Base-by-base conservation (phyloP, 2,329 filamentous ascomycete species). In the Alternaria consortialis region DNA sequence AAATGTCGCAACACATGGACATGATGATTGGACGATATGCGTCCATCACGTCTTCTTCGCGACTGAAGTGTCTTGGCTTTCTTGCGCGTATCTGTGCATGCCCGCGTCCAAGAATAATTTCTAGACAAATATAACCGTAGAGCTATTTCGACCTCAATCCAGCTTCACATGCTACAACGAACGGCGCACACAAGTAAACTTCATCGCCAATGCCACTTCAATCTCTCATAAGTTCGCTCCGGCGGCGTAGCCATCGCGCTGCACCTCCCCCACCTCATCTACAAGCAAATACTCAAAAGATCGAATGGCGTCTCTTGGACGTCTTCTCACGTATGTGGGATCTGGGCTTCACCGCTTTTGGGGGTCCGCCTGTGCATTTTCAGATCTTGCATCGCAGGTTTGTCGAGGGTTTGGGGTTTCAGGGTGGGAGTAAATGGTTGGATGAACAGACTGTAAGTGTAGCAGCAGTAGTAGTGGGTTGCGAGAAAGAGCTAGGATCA, bases 341-440 rank as follows among this genome's bases (percentile, higher is more conserved):
- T 74, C 76, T 91, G 5, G 88, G 89, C 0, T 85, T 90, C 65
- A 90, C 87, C 0, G 78, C 86, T 0, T 91, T 91, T 73, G 89
- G 88, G 1, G 89, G 89, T 0, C 89, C 89, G 3, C 85, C 88
- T 0, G 88, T 91, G 7, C 89, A 91, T 75, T 91, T 91, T 69
- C 85, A 88, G 68, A 91, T 91, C 58, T 82, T 90, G 55, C 84
- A 89, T 66, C 79, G 83, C 37, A 83, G 85, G 43, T 92, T 90
- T 68, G 87, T 91, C 0, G 81, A 83, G 1, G 80, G 80, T 1
- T 53, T 82, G 0, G 78, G 80, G 1, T 76, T 75, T 2, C 84
- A 85, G 50, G 74, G 84, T 39, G 85, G 85, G 46, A 76, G 84
- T 29, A 75, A 80, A 70, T 92, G 90, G 90, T 84, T 92, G 27